phyloP scores from a whole-genome alignment of 805 yeast genomes.

The Nakazawaea wyomingensis region DNA sequence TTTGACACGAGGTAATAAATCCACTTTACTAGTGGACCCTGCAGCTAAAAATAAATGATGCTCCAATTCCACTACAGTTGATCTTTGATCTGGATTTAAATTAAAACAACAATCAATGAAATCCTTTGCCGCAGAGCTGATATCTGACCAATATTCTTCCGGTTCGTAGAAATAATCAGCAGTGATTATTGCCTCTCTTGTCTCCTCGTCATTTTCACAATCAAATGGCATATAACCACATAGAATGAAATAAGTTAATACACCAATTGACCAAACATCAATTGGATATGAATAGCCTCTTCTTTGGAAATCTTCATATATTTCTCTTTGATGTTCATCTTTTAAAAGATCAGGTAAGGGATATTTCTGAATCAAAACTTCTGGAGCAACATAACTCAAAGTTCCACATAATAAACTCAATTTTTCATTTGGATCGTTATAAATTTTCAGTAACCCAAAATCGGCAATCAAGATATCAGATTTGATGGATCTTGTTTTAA shows the following conservation, averaged over 20 bases:
- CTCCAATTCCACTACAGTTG: constrained; percentile 64
- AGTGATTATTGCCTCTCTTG: constrained; percentile 65
- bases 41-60: constrained; percentile 57
- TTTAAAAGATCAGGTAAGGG: constrained; percentile 1
- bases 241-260: constrained; percentile 66
- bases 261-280: constrained; percentile 83
- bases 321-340: not conserved
- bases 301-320: constrained; percentile 28
- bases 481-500: constrained; percentile 47
- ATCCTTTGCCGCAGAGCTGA: constrained; percentile 60
- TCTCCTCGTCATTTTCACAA: constrained; percentile 86
- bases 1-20: constrained; percentile 11
- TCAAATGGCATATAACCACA: constrained; percentile 86
- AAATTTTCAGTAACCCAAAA: constrained; percentile 66
- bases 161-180: constrained; percentile 73
- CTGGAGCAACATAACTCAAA: constrained; percentile 86
- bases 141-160: constrained; percentile 79
- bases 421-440: constrained; percentile 69
- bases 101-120: constrained; percentile 57
- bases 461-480: constrained; percentile 83
- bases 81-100: constrained; percentile 41
- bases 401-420: constrained; percentile 81
- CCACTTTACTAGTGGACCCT: not conserved
- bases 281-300: constrained; percentile 63
- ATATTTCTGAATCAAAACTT: constrained; percentile 38